phyloP scores from a whole-genome alignment of 2,329 filamentous ascomycete genomes.

The Nigrograna mackinnonii region DNA sequence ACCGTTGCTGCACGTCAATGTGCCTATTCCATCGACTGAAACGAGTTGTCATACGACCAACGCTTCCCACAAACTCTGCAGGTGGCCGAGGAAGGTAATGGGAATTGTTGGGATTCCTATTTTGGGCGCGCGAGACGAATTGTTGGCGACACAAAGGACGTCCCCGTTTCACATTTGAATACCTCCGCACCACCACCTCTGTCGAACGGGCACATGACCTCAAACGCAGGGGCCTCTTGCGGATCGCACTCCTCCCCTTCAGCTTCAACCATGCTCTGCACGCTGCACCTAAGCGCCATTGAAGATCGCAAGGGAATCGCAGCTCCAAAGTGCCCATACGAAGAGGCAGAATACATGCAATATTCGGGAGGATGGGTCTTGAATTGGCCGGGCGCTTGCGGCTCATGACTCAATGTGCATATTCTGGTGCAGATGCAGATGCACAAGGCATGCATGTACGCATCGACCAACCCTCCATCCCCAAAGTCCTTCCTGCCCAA shows the following conservation, averaged over 20 bases:
- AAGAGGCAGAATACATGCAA: conserved; percentile 1
- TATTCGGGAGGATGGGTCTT: conserved; percentile 1
- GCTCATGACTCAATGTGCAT: conserved; percentile 17
- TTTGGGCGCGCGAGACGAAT: conserved; percentile 20
- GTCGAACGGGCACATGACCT: conserved; percentile 22
- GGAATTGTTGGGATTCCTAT: conserved; percentile 22
- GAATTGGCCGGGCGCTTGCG: conserved; percentile 11
- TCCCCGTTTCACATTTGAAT: conserved; percentile 32
- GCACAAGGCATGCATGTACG: conserved; percentile 31
- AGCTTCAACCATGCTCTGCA: conserved; percentile 8
- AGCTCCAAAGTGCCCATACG: neutral
- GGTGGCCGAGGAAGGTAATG: conserved; percentile 23
- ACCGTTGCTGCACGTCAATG: conserved; percentile 29
- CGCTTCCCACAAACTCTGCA: conserved; percentile 27
- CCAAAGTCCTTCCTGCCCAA: conserved; percentile 17
- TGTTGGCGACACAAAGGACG: conserved; percentile 30
- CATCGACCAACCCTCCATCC: conserved; percentile 25
- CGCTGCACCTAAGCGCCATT: conserved; percentile 22
- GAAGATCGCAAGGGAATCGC: conserved; percentile 3
- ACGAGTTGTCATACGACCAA: conserved; percentile 10
- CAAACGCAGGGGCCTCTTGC: conserved; percentile 25
- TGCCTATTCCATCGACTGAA: conserved; percentile 25
- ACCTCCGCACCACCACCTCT: conserved; percentile 22
- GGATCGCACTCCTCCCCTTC: conserved; percentile 22
- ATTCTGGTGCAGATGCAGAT: conserved; percentile 23